These are phyloP conservation scores for Rheum nobile DNA, from an alignment of 148 eudicot genomes.

Conservation along the genomic window DNA sequence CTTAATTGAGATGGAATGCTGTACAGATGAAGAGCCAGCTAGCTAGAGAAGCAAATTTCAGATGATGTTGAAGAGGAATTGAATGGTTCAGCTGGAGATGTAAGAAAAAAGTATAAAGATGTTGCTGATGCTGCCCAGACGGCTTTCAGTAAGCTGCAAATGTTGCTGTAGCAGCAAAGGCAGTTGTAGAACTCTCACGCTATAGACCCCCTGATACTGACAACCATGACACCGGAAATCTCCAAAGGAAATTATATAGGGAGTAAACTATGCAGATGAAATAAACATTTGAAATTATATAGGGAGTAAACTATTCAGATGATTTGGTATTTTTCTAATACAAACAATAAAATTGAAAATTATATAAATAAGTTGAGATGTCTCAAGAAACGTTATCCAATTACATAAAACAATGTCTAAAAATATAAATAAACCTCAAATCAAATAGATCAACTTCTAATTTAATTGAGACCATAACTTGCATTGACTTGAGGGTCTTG, in stretches of 20 bases:
- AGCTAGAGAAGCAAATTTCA: constrained; percentile 11
- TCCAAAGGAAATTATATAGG: constrained; percentile 6
- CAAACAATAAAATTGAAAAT: too few species aligned
- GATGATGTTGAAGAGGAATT: constrained; percentile 8
- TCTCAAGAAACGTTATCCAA: too few species aligned
- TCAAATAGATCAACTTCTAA: too few species aligned
- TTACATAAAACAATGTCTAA: too few species aligned
- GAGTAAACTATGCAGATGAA: too few species aligned
- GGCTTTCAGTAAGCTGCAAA: constrained; percentile 72
- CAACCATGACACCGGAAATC: constrained; percentile 10
- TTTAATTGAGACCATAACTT: too few species aligned
- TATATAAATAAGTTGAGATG: too few species aligned
- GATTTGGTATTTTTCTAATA: too few species aligned
- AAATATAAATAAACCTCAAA: too few species aligned
- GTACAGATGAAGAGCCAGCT: constrained; percentile 22
- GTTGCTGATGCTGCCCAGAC: constrained; percentile 76
- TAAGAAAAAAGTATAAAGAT: constrained; percentile 42
- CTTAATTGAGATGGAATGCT: neutral
- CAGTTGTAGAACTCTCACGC: constrained; percentile 61
- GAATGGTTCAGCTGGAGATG: constrained; percentile 19
- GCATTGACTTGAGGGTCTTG: too few species aligned
- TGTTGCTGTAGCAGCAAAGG: constrained; percentile 89
- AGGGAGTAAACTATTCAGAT: too few species aligned
- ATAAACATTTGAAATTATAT: too few species aligned
- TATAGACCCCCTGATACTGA: constrained; percentile 30